phyloP scores from a whole-genome alignment of 148 eudicot species.

The Oxyria digyna region DNA sequence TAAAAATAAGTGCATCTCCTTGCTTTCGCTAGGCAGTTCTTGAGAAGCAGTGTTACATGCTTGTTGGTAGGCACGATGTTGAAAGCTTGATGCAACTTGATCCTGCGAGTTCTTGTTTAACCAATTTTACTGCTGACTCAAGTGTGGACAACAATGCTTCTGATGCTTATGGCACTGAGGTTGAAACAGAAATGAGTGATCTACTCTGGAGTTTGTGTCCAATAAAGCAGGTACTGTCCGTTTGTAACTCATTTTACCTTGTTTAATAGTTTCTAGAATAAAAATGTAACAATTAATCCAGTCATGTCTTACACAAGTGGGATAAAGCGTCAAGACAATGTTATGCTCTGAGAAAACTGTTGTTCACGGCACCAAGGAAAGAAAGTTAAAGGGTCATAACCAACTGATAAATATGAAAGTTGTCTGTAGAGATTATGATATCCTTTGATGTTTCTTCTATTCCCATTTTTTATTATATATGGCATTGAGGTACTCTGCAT shows the following conservation, averaged over 20 bases:
- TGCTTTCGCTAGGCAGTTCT: slow-evolving; percentile 66
- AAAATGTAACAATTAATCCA: not conserved
- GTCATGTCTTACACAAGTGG: not conserved
- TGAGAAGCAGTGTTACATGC: slow-evolving; percentile 98
- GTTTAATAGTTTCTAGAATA: not conserved
- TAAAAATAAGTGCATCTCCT: not conserved
- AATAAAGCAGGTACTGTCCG: slow-evolving; percentile 66
- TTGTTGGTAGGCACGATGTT: slow-evolving; percentile 90
- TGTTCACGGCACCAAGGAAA: not conserved
- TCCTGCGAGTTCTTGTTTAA: slow-evolving; percentile 80
- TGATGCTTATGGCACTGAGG: slow-evolving; percentile 45
- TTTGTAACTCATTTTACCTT: not conserved
- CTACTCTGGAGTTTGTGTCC: slow-evolving; percentile 66
- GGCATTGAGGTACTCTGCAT: not conserved
- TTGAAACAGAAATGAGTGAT: slow-evolving; percentile 74
- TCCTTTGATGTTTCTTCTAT: not conserved
- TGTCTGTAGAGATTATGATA: not conserved
- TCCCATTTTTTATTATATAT: not conserved
- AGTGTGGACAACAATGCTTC: slow-evolving; percentile 33
- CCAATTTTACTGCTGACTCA: slow-evolving; percentile 25
- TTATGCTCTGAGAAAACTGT: not conserved
- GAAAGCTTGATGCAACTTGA: slow-evolving; percentile 83
- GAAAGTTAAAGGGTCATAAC: not conserved
- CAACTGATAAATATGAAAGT: not conserved
- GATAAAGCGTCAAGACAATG: not conserved